Conservation (phyloP, 2,329 filamentous ascomycete species). For the Pseudocercospora macadamiae region DNA sequence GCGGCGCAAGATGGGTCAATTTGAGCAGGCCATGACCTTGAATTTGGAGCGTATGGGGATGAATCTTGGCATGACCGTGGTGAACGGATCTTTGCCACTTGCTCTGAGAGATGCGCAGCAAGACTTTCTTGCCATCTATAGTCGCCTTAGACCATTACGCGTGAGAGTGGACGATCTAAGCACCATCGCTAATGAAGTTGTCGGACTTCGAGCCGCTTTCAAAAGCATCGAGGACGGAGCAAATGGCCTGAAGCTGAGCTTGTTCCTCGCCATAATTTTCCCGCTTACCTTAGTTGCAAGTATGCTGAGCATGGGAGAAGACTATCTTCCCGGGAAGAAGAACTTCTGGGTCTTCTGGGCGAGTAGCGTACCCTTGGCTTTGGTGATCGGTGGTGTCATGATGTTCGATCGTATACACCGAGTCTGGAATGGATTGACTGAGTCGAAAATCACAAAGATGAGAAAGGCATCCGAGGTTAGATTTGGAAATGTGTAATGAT, state of each 20-base stretch:
- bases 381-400: constrained; percentile 13
- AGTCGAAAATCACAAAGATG: not conserved
- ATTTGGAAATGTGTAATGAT: too few relatives aligned
- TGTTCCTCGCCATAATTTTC: constrained; percentile 29
- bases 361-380: constrained; percentile 23
- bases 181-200: constrained; percentile 26
- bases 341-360: constrained; percentile 34
- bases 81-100: constrained; percentile 5
- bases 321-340: constrained; percentile 22
- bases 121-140: constrained; percentile 27
- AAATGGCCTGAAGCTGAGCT: constrained; percentile 24
- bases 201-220: constrained; percentile 25
- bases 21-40: constrained; percentile 25
- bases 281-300: constrained; percentile 20
- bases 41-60: constrained; percentile 29
- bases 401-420: constrained; percentile 5
- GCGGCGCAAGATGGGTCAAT: constrained; percentile 27
- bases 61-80: constrained; percentile 11
- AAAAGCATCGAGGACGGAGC: constrained; percentile 30
- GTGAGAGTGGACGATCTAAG: constrained; percentile 27
- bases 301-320: constrained; percentile 24
- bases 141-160: constrained; percentile 24
- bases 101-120: constrained; percentile 26
- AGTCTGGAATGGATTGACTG: not conserved
- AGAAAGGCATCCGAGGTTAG: too few relatives aligned